These are phyloP conservation scores for Lepiota venenata DNA, from an alignment of 768 basidiomycete species.

Conservation along the genomic window DNA sequence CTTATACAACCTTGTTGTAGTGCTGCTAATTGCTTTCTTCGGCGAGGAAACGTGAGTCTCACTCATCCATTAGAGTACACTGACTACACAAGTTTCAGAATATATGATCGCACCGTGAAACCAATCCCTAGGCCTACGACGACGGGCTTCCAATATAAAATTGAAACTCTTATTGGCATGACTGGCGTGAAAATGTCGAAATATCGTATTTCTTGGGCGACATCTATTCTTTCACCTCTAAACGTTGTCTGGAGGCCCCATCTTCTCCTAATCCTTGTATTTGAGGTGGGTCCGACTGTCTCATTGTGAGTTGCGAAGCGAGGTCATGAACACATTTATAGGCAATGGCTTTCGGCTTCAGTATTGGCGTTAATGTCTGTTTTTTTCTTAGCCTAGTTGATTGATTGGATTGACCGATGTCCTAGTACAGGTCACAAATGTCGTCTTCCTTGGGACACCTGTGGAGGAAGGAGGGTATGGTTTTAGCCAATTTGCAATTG, in stretches of 20 bases:
- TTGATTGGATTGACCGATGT: slow-evolving; percentile 23
- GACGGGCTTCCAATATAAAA: slow-evolving; percentile 39
- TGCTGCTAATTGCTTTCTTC: slow-evolving; percentile 55
- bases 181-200: slow-evolving; percentile 47
- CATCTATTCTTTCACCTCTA: slow-evolving; percentile 24
- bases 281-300: slow-evolving; percentile 49
- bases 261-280: slow-evolving; percentile 38
- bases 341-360: slow-evolving; percentile 31
- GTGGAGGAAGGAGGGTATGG: neutral
- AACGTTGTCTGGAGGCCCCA: slow-evolving; percentile 56
- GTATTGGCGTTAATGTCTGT: slow-evolving; percentile 31
- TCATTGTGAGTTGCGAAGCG: slow-evolving; percentile 46
- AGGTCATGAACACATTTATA: slow-evolving; percentile 43
- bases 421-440: slow-evolving; percentile 28
- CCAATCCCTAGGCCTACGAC: slow-evolving; percentile 37
- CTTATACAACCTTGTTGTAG: slow-evolving; percentile 54
- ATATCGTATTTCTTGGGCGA: neutral
- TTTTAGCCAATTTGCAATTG: slow-evolving; percentile 9
- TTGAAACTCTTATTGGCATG: slow-evolving; percentile 50
- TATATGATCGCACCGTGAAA: slow-evolving; percentile 48
- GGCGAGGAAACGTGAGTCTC: slow-evolving; percentile 60
- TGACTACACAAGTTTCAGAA: slow-evolving; percentile 35
- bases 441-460: slow-evolving; percentile 18
- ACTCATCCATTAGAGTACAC: slow-evolving; percentile 31
- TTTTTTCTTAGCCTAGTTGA: neutral